Evolutionary conservation across 2,329 filamentous ascomycete species (phyloP).

Genomic region (Ambrosiella xylebori): DNA sequence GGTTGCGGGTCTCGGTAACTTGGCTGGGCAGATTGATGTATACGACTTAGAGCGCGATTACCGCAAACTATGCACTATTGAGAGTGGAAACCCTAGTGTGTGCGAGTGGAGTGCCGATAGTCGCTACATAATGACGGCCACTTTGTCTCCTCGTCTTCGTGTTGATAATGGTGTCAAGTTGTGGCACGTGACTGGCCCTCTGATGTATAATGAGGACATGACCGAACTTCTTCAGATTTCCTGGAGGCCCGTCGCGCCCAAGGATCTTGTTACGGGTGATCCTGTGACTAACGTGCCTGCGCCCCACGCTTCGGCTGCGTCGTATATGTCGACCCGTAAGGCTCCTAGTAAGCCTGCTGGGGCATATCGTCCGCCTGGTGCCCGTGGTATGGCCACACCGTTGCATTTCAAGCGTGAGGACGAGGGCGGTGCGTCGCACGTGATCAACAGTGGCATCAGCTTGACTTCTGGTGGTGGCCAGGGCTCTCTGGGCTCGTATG

Average conservation of each 20-base stretch:
- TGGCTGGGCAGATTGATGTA: constrained; percentile 93
- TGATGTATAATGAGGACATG: constrained; percentile 96
- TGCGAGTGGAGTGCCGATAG: constrained; percentile 97
- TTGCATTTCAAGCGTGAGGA: constrained; percentile 96
- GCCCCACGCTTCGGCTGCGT: constrained; percentile 66
- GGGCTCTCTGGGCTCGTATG: constrained; percentile 67
- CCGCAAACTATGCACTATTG: constrained; percentile 79
- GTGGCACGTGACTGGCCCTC: constrained; percentile 73
- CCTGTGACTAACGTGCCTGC: constrained; percentile 57
- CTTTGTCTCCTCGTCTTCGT: constrained; percentile 81
- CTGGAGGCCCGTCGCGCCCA: constrained; percentile 62
- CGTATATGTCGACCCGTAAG: constrained; percentile 74
- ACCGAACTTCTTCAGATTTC: constrained; percentile 78
- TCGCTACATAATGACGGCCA: constrained; percentile 91
- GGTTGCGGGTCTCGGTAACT: constrained; percentile 90
- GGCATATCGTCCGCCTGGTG: constrained; percentile 87
- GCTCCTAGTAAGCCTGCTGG: constrained; percentile 94
- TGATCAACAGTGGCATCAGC: constrained; percentile 51
- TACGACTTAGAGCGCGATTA: constrained; percentile 88
- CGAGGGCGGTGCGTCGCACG: constrained; percentile 78
- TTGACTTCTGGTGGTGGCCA: constrained; percentile 3
- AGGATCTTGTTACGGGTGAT: constrained; percentile 44
- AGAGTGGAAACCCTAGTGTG: constrained; percentile 87
- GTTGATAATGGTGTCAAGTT: constrained; percentile 94
- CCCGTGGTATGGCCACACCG: constrained; percentile 73